Percentiles rank a stretch among this genome's conserved stretches.
Conservation (phyloP, 768 basidiomycete species). For the Tubosaeta sp. region DNA sequence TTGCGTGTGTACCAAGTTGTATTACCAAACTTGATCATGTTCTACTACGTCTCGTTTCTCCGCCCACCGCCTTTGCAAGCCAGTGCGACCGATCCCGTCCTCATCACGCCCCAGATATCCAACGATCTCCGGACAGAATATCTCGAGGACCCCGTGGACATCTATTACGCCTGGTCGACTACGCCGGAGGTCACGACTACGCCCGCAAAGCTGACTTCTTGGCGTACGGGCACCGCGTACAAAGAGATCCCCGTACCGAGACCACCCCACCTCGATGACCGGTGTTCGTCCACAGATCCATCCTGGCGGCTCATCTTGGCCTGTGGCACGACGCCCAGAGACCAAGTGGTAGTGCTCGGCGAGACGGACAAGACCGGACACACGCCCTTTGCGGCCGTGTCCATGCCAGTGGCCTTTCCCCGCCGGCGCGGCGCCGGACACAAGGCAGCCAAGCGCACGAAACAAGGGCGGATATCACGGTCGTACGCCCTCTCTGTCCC, state of each 20-base stretch:
- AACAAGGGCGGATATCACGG: slow-evolving; percentile 64
- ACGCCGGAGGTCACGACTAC: slow-evolving; percentile 34
- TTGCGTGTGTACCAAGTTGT: background rate
- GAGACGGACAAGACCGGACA: slow-evolving; percentile 36
- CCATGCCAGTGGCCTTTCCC: slow-evolving; percentile 56
- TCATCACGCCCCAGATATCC: slow-evolving; percentile 78
- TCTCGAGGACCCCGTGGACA: slow-evolving; percentile 49
- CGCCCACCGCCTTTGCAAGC: slow-evolving; percentile 71
- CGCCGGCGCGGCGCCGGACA: slow-evolving; percentile 20
- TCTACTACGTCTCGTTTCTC: slow-evolving; percentile 85
- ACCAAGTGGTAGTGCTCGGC: slow-evolving; percentile 41
- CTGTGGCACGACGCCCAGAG: slow-evolving; percentile 27
- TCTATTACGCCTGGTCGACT: slow-evolving; percentile 64
- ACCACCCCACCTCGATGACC: slow-evolving; percentile 40
- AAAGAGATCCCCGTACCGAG: slow-evolving; percentile 67
- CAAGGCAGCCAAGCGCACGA: slow-evolving; percentile 27
- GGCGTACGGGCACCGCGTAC: slow-evolving; percentile 64
- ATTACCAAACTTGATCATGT: slow-evolving; percentile 39
- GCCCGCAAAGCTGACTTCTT: slow-evolving; percentile 69
- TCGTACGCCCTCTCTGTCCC: slow-evolving; percentile 13
- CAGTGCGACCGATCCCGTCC: slow-evolving; percentile 34
- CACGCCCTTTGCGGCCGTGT: slow-evolving; percentile 57
- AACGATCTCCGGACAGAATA: slow-evolving; percentile 88
- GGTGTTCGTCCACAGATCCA: slow-evolving; percentile 7
- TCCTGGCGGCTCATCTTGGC: slow-evolving; percentile 64